phyloP scores from a whole-genome alignment of 139 green algal genomes.

The Edaphochlamys debaryana region DNA sequence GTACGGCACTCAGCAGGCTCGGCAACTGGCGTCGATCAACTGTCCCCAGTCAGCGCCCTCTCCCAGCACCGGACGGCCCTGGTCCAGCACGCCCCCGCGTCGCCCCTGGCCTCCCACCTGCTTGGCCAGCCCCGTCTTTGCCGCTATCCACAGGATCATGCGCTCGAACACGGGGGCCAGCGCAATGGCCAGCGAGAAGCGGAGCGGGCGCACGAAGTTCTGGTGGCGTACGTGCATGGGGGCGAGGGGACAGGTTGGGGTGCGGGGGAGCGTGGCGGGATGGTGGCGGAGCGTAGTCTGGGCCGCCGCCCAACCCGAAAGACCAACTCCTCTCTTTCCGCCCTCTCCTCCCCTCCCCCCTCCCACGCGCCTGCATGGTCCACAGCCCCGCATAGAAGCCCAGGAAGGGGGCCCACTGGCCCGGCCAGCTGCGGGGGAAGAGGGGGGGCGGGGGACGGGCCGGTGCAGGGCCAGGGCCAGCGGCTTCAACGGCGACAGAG shows the following conservation, averaged over 20 bases:
- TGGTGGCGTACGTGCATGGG: constrained; percentile 10
- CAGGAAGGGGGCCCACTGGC: constrained; percentile 68
- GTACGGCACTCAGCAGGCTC: background rate
- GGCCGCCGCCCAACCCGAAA: background rate
- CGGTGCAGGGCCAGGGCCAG: no score
- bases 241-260: background rate
- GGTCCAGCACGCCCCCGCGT: no score
- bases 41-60: no score
- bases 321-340: background rate
- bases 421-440: constrained; percentile 38
- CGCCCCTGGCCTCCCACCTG: no score
- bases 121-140: constrained; percentile 23
- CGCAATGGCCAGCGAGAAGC: constrained; percentile 62
- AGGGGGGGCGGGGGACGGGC: no score
- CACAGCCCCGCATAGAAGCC: constrained; percentile 66
- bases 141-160: constrained; percentile 53
- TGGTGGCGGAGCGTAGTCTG: background rate
- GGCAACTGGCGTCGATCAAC: background rate
- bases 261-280: background rate
- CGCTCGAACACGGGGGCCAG: constrained; percentile 70
- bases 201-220: constrained; percentile 69
- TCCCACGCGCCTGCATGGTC: constrained; percentile 24
- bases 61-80: constrained; percentile 30
- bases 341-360: background rate
- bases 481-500: no score